Evolutionary conservation across 176 grass and related monocot species (phyloP).

Genomic region (Stipa capillata): DNA sequence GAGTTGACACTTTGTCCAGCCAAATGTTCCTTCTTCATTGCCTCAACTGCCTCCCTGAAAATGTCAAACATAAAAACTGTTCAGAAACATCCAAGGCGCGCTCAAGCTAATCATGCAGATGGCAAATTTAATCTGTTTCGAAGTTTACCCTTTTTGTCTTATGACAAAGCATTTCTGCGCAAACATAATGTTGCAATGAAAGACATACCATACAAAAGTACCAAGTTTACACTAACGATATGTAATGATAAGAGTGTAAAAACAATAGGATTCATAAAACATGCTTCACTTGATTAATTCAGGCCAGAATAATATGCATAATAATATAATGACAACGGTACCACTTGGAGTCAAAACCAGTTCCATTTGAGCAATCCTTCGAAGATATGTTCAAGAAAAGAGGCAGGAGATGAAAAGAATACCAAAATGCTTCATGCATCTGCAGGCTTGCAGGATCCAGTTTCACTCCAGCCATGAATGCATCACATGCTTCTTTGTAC

Average conservation of each 20-base stretch:
- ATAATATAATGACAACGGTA: not conserved
- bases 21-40: slow-evolving; percentile 17
- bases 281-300: not conserved
- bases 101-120: not conserved
- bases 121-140: not conserved
- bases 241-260: not conserved
- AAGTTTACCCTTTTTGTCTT: not conserved
- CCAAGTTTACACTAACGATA: not conserved
- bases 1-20: not conserved
- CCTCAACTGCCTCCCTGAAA: slow-evolving; percentile 19
- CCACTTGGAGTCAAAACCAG: not conserved
- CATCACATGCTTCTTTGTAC: slow-evolving; percentile 17
- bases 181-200: not conserved
- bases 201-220: not conserved
- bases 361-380: not conserved
- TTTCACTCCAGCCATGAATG: slow-evolving; percentile 26
- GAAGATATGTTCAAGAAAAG: not conserved
- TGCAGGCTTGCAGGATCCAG: slow-evolving; percentile 23
- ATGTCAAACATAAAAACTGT: not conserved
- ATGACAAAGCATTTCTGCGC: not conserved
- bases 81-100: not conserved
- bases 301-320: not conserved
- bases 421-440: slow-evolving; percentile 12
- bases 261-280: not conserved
- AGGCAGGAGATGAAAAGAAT: not conserved